Percentiles rank a stretch among this genome's conserved stretches.
phyloP scores from a whole-genome alignment of 495 filamentous ascomycete genomes.

The Massariosphaeria phaeospora region DNA sequence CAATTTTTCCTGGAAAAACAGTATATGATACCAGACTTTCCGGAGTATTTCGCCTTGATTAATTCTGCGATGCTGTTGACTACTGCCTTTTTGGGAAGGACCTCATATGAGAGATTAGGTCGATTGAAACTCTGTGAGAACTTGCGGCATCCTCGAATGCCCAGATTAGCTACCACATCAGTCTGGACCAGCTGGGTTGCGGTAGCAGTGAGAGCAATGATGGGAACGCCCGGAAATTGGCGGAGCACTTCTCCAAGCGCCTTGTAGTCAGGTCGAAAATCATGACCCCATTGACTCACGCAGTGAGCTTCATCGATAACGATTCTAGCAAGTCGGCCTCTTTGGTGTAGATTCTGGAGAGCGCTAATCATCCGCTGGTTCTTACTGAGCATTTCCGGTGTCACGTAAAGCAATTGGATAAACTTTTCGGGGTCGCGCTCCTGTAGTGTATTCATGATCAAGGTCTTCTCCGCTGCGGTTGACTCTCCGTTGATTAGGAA shows the following conservation, averaged over 20 bases:
- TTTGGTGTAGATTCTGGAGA: conserved; percentile 58
- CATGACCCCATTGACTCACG: conserved; percentile 98
- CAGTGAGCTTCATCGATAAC: conserved; percentile 98
- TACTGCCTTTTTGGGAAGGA: conserved; percentile 58
- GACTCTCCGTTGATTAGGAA: conserved; percentile 74
- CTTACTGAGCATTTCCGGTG: conserved; percentile 91
- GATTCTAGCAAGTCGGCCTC: conserved; percentile 71
- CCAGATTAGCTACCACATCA: conserved; percentile 83
- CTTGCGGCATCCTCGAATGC: conserved; percentile 66
- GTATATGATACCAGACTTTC: conserved; percentile 88
- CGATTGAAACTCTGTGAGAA: conserved; percentile 93
- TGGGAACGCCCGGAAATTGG: conserved; percentile 68
- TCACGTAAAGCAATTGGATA: conserved; percentile 86
- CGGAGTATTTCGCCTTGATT: conserved; percentile 60
- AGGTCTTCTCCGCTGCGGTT: conserved; percentile 47
- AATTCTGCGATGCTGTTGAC: conserved; percentile 63
- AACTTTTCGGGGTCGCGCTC: conserved; percentile 58
- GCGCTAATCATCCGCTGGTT: conserved; percentile 57
- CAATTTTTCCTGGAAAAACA: conserved; percentile 80
- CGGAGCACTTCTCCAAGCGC: conserved; percentile 65
- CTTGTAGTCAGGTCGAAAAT: conserved; percentile 97
- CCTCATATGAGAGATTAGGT: conserved; percentile 83
- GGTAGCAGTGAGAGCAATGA: conserved; percentile 93
- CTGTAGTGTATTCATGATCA: conserved; percentile 58
- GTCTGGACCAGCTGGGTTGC: conserved; percentile 87